Percentiles rank a stretch among this genome's conserved stretches.
These are phyloP conservation scores for Fusarium sp. DNA, from an alignment of 2,329 filamentous ascomycete species.

Conservation along the genomic window DNA sequence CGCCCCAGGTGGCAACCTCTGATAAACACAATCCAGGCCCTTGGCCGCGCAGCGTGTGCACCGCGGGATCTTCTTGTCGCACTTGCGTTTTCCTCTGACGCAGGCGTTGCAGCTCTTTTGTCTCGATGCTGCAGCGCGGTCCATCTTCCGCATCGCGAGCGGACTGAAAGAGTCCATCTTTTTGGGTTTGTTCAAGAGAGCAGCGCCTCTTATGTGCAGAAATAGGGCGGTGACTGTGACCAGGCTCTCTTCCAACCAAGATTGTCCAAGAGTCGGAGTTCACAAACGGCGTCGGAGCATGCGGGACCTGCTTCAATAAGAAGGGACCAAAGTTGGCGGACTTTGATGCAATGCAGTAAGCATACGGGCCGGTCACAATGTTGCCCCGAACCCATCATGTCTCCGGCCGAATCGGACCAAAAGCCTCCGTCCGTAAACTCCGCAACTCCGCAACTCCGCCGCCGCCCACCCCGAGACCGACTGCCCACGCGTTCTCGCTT, in stretches of 20 bases:
- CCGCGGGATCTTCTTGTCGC: constrained; percentile 58
- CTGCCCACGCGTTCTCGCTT: neutral
- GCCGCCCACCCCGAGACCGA: constrained; percentile 3
- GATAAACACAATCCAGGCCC: constrained; percentile 57
- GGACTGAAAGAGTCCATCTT: constrained; percentile 44
- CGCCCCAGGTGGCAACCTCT: constrained; percentile 49
- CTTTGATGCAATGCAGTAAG: constrained; percentile 27
- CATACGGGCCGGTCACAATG: constrained; percentile 30
- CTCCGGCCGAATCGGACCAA: constrained; percentile 23
- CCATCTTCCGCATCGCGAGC: constrained; percentile 46
- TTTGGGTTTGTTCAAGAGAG: neutral
- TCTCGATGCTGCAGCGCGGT: constrained; percentile 56
- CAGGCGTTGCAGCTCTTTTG: constrained; percentile 65
- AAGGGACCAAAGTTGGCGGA: constrained; percentile 14
- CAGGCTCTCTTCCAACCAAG: constrained; percentile 13
- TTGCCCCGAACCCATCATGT: constrained; percentile 23
- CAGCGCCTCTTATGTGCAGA: constrained; percentile 9
- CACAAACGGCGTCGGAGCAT: constrained; percentile 26
- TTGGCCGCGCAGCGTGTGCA: constrained; percentile 59
- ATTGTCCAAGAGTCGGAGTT: constrained; percentile 23
- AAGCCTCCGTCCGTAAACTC: constrained; percentile 36
- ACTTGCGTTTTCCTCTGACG: constrained; percentile 61
- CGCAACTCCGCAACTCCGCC: constrained; percentile 50
- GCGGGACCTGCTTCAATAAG: constrained; percentile 4
- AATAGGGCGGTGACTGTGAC: neutral